Base-by-base conservation (phyloP, 306 rosid species). In the Medicago ruthenica region DNA sequence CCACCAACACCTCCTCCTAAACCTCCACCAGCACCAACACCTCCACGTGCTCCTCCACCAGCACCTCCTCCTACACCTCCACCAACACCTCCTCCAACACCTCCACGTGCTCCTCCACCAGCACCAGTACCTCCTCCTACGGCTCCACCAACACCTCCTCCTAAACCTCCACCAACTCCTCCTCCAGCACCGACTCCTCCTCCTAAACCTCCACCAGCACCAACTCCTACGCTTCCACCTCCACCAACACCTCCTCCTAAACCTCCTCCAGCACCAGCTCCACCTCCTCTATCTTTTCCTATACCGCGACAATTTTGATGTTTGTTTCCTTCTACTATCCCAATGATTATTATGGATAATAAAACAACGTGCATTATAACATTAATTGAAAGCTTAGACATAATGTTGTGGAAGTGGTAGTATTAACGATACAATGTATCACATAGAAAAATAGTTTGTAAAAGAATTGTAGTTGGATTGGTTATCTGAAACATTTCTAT, bases 401-500 rank as follows among this genome's bases (percentile, higher is more conserved):
- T 85, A 12, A 31, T 75, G 68, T 82, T 31, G 60, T 5, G 3
- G 6, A 50, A 3, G 37, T 14, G 2, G 8, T 69, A 57, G 6
- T 17, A 62, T 20, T 5, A 61, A 3, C 74, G 73, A 60, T 14
- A 9, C 15, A 27, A 36, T 36, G 22, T 50, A 22, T 5, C 13
- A 27, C 6, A 14, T 16, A 34, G 21, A n/a, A n/a, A 41, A 54
- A 59, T 15, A 22, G 22, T 59, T 58, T 20, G n/a, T 17, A 7
- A 59, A 27, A 45, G 44, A 55, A 60, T 74, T 41, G 64, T 27
- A 77, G 64, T 55, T 81, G 11, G 18, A 58, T 65, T 58, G n/a
- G 6, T 41, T 65, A 72, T 50, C n/a, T 69, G 31, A 45, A 78
- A 51, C 67, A 40, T 42, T 50, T 34, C 41, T 82, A 67, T 82